Evolutionary conservation across 768 basidiomycete genomes (phyloP).

Genomic region (Melanogaster broomeanus): DNA sequence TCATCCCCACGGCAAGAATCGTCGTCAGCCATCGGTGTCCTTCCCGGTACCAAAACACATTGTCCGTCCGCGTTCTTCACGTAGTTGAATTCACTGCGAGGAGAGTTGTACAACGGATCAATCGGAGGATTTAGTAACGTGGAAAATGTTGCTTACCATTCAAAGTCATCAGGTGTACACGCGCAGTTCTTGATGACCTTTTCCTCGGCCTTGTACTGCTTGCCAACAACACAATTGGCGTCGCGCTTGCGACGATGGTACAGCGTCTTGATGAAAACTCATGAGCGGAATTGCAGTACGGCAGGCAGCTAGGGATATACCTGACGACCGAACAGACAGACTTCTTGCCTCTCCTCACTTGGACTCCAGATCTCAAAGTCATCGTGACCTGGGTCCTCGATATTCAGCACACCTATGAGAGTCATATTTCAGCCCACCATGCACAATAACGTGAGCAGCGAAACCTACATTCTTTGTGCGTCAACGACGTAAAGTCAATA

Average conservation of each 20-base stretch:
- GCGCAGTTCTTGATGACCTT: slow-evolving; percentile 68
- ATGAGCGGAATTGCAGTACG: background rate
- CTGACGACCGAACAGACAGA: slow-evolving; percentile 91
- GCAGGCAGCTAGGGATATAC: slow-evolving; percentile 38
- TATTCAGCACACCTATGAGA: slow-evolving; percentile 60
- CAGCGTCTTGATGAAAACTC: slow-evolving; percentile 55
- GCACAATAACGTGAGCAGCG: background rate
- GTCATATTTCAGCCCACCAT: slow-evolving; percentile 1
- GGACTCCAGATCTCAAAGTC: slow-evolving; percentile 99
- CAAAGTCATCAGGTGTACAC: slow-evolving; percentile 80
- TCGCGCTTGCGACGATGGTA: slow-evolving; percentile 87
- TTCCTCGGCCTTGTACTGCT: slow-evolving; percentile 52
- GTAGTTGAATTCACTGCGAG: slow-evolving; percentile 87
- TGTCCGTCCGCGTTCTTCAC: slow-evolving; percentile 64
- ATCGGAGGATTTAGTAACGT: background rate
- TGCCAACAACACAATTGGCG: slow-evolving; percentile 82
- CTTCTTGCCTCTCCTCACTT: slow-evolving; percentile 82
- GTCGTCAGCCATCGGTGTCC: slow-evolving; percentile 60
- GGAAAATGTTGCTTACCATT: slow-evolving; percentile 67
- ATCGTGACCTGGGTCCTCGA: slow-evolving; percentile 75
- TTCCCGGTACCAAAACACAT: slow-evolving; percentile 79
- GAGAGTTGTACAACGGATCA: background rate
- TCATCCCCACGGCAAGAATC: slow-evolving; percentile 60
- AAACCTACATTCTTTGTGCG: slow-evolving; percentile 69
- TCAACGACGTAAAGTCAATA: slow-evolving; percentile 85